Base-by-base conservation (phyloP, 306 rosid genomes). In the Gillenia trifoliata region DNA sequence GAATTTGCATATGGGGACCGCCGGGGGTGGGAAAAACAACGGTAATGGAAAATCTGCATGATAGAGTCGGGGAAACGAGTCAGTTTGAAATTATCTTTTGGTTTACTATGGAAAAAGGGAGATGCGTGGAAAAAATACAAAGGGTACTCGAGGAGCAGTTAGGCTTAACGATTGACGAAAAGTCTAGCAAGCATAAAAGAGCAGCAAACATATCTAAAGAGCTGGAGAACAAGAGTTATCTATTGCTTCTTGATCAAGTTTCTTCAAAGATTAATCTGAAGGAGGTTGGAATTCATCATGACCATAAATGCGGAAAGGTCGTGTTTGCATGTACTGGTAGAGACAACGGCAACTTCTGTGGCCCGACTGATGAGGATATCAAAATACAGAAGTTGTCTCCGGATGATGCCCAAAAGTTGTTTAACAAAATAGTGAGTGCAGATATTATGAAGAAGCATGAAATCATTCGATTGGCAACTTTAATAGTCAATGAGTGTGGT, bases 11-110 rank as follows among this genome's bases (percentile, higher is more conserved):
- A 62, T 62, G 67, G 67, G 67, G 41, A 6, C 41, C 28, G 1
- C 67, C 67, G 4, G 67, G 67, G 30, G 67, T 62, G 38, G 67
- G 67, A 8, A 62, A 62, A 17, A 62, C 67, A 62, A 62, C 41
- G 3, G 41, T 62, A 13, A 30, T 62, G 67, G 67, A 62, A 28
- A 62, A 62, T 20, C 8, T 62, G 67, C 34, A 62, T 33, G 28
- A 62, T 19, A 62, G 11, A 30, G 38, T 62, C 20, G 40, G 40
- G 1, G 11, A 29, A 13, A 62, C 40, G 12, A 30, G 38, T 15
- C 38, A 28, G 9, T 62, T 26, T 29, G 15, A 30, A 15, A 5
- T 15, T 29, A 33, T 62, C n/a, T 62, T 62, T 62, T 62, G 40
- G 40, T n/a, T 62, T 15, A 62, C 67, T 5, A 30, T 62, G 34